Evolutionary conservation across 2,329 filamentous ascomycete genomes (phyloP), one percentile per base, ranked within the genome.

Genomic region (Blumeriella jaapii): DNA sequence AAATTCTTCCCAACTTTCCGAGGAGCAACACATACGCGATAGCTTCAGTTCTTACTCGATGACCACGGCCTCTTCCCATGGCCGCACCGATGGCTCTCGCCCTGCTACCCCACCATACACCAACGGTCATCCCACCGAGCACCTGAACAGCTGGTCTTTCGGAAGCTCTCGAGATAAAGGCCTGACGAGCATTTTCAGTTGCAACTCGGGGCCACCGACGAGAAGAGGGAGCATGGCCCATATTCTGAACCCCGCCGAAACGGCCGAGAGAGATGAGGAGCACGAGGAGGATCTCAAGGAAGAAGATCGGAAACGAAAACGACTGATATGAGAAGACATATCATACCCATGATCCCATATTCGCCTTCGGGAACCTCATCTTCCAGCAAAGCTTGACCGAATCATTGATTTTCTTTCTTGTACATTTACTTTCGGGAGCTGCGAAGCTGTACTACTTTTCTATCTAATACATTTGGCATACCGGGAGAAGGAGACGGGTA

Each of bases 221-320:
- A 61, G 78, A 36, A 65, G 77, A 41, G 76, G 73, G 16, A 81
- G 76, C 50, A 81, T 82, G 77, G 77, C 77, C 5, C 79, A 75
- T 46, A 81, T 82, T 15, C 62, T 82, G 1, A 82, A 82, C 46
- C 78, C 77, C 5, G 73, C 76, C 10, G 75, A 79, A 46, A 80
- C 76, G 1, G 71, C 69, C 2, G 77, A 81, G 55, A 59, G 74
- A 40, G 70, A 71, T 9, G 74, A 77, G 38, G 76, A 80, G 39
- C 69, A 72, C 13, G 74, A 76, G 29, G 75, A 79, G 52, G 75
- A 80, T 39, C 65, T 74, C 39, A 61, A 65, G 15, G 62, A 65
- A 35, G 57, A 59, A 31, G 73, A 78, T 39, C 62, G 75, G 41
- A 79, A 79, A 55, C 64, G 74, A 38, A 78, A 78, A 56, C 64